Conservation (phyloP, 1,284 basidiomycete species). For the Malassezia restricta region DNA sequence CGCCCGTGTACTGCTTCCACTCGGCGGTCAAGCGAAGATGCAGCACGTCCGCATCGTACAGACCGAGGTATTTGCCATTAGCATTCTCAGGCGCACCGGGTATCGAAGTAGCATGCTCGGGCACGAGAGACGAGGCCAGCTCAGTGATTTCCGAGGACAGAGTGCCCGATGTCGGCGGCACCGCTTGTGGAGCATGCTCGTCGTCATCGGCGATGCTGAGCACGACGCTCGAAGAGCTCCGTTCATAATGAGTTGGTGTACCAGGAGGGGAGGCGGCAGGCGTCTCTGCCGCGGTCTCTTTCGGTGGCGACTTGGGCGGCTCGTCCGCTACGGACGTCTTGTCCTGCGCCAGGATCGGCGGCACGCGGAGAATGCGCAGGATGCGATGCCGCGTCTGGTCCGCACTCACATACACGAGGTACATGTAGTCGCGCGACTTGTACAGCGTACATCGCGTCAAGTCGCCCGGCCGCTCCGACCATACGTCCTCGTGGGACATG, state of each 20-base stretch:
- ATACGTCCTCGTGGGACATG: background rate
- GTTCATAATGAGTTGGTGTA: background rate
- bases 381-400: constrained; percentile 39
- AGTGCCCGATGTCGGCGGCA: background rate
- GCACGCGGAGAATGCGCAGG: constrained; percentile 38
- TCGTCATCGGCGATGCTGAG: background rate
- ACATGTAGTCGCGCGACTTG: constrained; percentile 42
- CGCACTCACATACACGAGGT: constrained; percentile 39
- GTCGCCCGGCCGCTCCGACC: constrained; percentile 22
- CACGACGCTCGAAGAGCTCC: constrained; percentile 3
- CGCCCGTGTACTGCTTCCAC: constrained; percentile 4
- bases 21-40: constrained; percentile 4
- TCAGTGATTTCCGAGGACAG: constrained; percentile 9
- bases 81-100: background rate
- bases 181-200: background rate
- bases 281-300: background rate
- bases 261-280: background rate
- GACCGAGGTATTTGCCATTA: constrained; percentile 2
- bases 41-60: constrained; percentile 9
- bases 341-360: constrained; percentile 17
- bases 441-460: constrained; percentile 41
- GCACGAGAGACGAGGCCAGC: constrained; percentile 3
- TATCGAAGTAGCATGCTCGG: background rate
- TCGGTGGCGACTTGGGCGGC: background rate
- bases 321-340: background rate